These are phyloP conservation scores for Trametes elegans DNA, from an alignment of 768 basidiomycete genomes.

Conservation along the genomic window DNA sequence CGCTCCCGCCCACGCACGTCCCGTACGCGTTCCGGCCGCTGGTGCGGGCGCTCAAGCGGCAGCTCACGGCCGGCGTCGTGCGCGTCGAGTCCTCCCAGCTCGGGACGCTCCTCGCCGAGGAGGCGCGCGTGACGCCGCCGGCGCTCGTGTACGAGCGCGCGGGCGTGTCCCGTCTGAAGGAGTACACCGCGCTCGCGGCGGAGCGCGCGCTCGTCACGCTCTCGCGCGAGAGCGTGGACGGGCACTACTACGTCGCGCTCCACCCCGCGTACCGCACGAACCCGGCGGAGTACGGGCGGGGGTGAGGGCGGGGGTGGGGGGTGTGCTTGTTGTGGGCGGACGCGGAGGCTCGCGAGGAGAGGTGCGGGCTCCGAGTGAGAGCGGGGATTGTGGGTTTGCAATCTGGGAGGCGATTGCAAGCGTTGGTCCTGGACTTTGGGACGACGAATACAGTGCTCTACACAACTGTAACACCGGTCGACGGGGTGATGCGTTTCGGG, in stretches of 20 bases:
- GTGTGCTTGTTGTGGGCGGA: no score
- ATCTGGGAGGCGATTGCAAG: no score
- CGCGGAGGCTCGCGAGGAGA: no score
- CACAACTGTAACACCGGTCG: no score
- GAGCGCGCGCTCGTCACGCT: conserved; percentile 17
- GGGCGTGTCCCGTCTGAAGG: conserved; percentile 26
- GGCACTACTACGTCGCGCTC: conserved; percentile 14
- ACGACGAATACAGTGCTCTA: no score
- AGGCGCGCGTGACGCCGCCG: neutral
- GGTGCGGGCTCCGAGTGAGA: no score
- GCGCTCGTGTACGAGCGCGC: conserved; percentile 21
- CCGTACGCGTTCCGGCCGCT: conserved; percentile 25
- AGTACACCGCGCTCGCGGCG: conserved; percentile 26
- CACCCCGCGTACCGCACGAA: conserved; percentile 9
- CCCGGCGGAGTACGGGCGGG: neutral
- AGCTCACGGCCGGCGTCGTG: conserved; percentile 18
- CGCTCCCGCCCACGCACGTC: conserved; percentile 1
- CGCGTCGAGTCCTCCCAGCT: conserved; percentile 26
- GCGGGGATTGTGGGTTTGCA: no score
- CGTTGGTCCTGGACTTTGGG: no score
- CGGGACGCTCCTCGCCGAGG: conserved; percentile 22
- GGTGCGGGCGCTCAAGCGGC: conserved; percentile 25
- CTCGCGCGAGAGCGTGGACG: conserved; percentile 6
- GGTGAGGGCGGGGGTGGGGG: neutral
- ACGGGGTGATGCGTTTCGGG: no score